These are phyloP conservation scores for Agaricus blazei DNA, from an alignment of 768 basidiomycete species.

Conservation along the genomic window DNA sequence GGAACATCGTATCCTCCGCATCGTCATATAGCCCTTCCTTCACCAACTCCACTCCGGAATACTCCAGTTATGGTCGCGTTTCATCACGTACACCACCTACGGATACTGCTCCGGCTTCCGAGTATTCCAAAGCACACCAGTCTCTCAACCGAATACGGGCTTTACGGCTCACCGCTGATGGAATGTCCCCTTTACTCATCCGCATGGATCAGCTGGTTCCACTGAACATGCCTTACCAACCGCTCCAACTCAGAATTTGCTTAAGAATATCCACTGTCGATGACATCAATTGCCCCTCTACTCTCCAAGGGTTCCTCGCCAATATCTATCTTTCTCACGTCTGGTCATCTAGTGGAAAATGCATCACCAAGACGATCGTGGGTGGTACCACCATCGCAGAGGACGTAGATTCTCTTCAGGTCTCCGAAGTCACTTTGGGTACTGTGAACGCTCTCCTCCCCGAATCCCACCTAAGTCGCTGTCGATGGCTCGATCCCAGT, in stretches of 20 bases:
- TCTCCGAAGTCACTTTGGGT: constrained; percentile 42
- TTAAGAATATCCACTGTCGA: constrained; percentile 52
- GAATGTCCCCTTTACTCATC: constrained; percentile 59
- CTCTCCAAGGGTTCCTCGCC: constrained; percentile 60
- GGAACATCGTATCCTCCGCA: not conserved
- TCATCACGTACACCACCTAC: constrained; percentile 1
- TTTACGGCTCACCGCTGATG: constrained; percentile 58
- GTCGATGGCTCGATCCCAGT: constrained; percentile 70
- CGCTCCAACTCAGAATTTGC: constrained; percentile 44
- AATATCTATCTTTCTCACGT: constrained; percentile 48
- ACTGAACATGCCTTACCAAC: constrained; percentile 4
- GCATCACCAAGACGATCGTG: constrained; percentile 56
- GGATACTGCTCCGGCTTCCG: constrained; percentile 27
- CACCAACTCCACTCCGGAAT: not conserved
- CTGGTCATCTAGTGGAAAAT: constrained; percentile 54
- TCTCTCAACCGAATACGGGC: constrained; percentile 28
- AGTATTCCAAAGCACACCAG: constrained; percentile 14
- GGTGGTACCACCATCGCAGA: constrained; percentile 45
- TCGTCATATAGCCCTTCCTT: constrained; percentile 5
- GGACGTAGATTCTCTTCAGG: constrained; percentile 48
- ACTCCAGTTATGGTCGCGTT: constrained; percentile 5
- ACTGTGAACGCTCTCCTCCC: constrained; percentile 55
- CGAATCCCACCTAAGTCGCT: constrained; percentile 59
- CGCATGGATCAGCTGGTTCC: constrained; percentile 48
- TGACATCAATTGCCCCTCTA: constrained; percentile 46